A percentile compares a stretch with the other conserved stretches of the same genome.
Conservation (phyloP, 768 basidiomycete species). For the Rhodosporidiobolus sp. region DNA sequence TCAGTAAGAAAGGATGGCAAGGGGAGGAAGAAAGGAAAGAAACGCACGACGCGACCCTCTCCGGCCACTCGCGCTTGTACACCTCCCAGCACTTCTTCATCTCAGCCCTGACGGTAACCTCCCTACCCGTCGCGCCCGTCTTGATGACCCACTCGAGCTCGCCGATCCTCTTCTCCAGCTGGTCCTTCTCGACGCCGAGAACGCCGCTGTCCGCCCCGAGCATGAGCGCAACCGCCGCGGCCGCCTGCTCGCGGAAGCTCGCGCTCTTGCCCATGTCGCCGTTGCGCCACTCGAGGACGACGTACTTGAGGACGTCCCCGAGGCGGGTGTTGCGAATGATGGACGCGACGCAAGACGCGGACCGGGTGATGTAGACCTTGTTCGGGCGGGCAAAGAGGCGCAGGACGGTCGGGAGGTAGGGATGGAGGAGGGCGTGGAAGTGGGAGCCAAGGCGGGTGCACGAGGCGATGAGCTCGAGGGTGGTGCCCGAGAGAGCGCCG, state of each 20-base stretch:
- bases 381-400: constrained; percentile 51
- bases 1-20: not conserved
- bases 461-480: constrained; percentile 49
- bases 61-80: constrained; percentile 48
- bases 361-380: constrained; percentile 51
- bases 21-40: not conserved
- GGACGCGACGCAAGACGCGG: constrained; percentile 47
- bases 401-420: constrained; percentile 50
- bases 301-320: constrained; percentile 44
- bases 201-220: constrained; percentile 14
- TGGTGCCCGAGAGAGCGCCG: constrained; percentile 40
- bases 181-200: constrained; percentile 43
- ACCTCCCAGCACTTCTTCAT: constrained; percentile 50
- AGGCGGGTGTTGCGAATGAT: constrained; percentile 50
- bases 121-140: constrained; percentile 50
- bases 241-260: constrained; percentile 26
- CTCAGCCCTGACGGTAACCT: constrained; percentile 49
- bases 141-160: constrained; percentile 48
- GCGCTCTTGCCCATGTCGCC: constrained; percentile 37
- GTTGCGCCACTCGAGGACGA: constrained; percentile 45
- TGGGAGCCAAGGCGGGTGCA: constrained; percentile 48
- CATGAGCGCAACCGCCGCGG: constrained; percentile 5
- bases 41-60: constrained; percentile 48
- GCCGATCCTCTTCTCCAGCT: constrained; percentile 42
- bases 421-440: constrained; percentile 49